Conservation (phyloP, 768 basidiomycete genomes). For the Phylloporus scabripes region DNA sequence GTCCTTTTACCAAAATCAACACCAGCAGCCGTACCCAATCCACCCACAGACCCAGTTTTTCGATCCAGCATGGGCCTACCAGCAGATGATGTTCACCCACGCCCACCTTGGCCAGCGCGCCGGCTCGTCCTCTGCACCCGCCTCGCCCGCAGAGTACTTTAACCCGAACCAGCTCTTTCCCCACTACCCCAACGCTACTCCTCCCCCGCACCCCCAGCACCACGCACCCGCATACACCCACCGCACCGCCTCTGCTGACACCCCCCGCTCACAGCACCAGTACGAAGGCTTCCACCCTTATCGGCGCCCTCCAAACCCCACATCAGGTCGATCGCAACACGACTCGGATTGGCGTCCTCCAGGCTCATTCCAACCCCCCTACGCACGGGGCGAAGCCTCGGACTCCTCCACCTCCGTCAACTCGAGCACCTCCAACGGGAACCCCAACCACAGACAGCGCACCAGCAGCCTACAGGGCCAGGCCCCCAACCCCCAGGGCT, state of each 20-base stretch:
- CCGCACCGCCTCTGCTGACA: constrained; percentile 32
- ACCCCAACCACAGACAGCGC: constrained; percentile 47
- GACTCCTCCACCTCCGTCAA: constrained; percentile 75
- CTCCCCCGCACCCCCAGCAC: constrained; percentile 54
- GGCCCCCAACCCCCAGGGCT: constrained; percentile 37
- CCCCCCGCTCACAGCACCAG: constrained; percentile 18
- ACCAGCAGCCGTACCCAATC: constrained; percentile 52
- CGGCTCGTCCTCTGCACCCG: constrained; percentile 33
- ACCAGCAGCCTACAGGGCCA: constrained; percentile 74
- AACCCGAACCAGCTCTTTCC: constrained; percentile 56
- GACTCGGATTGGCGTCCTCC: constrained; percentile 45
- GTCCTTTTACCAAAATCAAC: constrained; percentile 68
- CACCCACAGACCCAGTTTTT: constrained; percentile 51
- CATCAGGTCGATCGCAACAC: constrained; percentile 27
- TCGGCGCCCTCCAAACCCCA: constrained; percentile 51
- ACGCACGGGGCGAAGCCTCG: constrained; percentile 74
- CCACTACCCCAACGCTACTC: constrained; percentile 66
- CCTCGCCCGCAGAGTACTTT: constrained; percentile 49
- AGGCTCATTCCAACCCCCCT: constrained; percentile 63
- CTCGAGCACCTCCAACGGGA: constrained; percentile 44
- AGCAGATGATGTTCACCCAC: constrained; percentile 85
- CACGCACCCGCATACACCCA: constrained; percentile 34
- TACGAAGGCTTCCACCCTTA: constrained; percentile 75
- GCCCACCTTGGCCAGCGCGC: constrained; percentile 42
- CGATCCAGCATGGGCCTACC: constrained; percentile 82